Evolutionary conservation across 2,329 filamentous ascomycete species (phyloP).

Genomic region (Pestalotiopsis sp.): DNA sequence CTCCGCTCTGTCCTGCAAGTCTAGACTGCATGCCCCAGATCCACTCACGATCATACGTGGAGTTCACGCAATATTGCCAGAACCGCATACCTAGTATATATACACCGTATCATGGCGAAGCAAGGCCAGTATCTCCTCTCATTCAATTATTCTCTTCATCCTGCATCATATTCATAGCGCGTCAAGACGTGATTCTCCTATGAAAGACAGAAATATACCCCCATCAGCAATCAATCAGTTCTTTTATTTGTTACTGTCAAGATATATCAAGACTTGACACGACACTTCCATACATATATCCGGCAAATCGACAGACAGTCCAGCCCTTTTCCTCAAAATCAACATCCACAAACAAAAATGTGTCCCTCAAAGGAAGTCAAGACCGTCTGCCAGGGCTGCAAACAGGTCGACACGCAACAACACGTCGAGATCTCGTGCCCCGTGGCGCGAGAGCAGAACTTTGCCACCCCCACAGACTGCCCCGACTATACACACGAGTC

Average conservation of each 20-base stretch:
- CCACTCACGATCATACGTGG: background rate
- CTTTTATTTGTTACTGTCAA: background rate
- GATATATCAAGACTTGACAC: background rate
- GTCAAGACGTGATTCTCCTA: background rate
- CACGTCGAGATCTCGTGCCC: conserved; percentile 16
- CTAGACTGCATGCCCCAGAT: background rate
- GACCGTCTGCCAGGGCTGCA: conserved; percentile 18
- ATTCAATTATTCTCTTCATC: background rate
- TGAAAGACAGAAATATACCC: background rate
- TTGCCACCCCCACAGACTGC: conserved; percentile 15
- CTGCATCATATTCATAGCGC: background rate
- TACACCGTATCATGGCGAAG: background rate
- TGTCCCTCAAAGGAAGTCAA: conserved; percentile 18
- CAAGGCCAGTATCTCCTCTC: background rate
- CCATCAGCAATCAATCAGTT: background rate
- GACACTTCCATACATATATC: background rate
- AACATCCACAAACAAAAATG: conserved; percentile 1
- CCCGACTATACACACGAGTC: conserved; percentile 15
- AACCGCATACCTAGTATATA: background rate
- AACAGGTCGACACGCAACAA: conserved; percentile 12
- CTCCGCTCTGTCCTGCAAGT: background rate
- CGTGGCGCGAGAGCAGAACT: conserved; percentile 13
- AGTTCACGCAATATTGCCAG: background rate
- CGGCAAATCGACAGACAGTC: background rate
- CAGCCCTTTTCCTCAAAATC: background rate